phyloP scores from a whole-genome alignment of 2,329 filamentous ascomycete genomes.

The Thelonectria olida region DNA sequence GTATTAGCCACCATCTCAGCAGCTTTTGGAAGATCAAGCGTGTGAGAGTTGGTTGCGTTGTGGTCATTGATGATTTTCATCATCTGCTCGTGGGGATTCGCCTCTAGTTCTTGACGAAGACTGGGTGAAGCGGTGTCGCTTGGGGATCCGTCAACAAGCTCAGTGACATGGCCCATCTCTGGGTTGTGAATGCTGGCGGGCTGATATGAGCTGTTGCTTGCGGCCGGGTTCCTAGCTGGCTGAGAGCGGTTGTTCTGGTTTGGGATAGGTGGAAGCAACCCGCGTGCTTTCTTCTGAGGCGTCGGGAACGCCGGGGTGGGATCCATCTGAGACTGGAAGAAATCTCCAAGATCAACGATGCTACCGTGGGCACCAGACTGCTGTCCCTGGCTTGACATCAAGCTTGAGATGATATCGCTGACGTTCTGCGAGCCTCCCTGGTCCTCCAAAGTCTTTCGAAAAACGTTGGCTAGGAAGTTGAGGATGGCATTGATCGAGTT shows the following conservation, averaged over 20 bases:
- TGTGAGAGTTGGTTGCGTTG: constrained; percentile 61
- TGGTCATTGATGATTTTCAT: constrained; percentile 73
- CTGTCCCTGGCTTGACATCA: constrained; percentile 68
- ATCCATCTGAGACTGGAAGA: constrained; percentile 59
- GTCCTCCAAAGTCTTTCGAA: constrained; percentile 90
- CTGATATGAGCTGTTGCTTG: constrained; percentile 35
- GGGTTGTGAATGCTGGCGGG: constrained; percentile 45
- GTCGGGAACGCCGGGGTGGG: constrained; percentile 50
- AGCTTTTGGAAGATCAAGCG: constrained; percentile 63
- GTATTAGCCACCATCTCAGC: constrained; percentile 62
- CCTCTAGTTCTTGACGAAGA: constrained; percentile 64
- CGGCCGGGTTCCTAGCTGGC: constrained; percentile 36
- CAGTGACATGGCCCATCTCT: constrained; percentile 67
- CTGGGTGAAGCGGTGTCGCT: constrained; percentile 58
- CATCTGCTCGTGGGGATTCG: constrained; percentile 68
- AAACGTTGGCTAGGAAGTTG: constrained; percentile 95
- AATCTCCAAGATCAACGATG: constrained; percentile 70
- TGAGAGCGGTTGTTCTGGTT: constrained; percentile 43
- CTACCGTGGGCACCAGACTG: constrained; percentile 60
- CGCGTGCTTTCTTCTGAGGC: constrained; percentile 60
- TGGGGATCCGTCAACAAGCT: constrained; percentile 64
- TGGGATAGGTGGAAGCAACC: constrained; percentile 64
- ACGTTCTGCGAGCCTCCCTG: constrained; percentile 80
- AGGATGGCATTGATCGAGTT: constrained; percentile 99
- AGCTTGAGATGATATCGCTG: constrained; percentile 82